A percentile compares a stretch with the other conserved stretches of the same genome.
Evolutionary conservation across 106 monocot genomes (phyloP).

Genomic region (Amphibolis antarctica): DNA sequence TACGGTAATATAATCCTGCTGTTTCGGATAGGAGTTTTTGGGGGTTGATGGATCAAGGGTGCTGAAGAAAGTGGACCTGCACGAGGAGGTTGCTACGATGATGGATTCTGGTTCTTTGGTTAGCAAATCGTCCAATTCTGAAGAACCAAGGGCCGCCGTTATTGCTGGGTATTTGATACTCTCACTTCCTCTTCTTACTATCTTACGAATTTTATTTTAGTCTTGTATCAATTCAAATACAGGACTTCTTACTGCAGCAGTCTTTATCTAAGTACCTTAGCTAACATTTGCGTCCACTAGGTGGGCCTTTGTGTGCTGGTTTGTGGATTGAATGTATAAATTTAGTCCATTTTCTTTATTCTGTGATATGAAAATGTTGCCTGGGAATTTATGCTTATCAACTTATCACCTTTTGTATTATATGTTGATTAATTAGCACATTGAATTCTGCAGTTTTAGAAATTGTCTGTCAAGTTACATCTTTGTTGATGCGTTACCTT

Average conservation of each 20-base stretch:
- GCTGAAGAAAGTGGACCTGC: neutral
- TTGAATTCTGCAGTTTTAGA: too few relatives aligned
- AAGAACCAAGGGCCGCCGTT: neutral
- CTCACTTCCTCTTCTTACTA: neutral
- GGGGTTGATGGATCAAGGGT: neutral
- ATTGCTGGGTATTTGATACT: neutral
- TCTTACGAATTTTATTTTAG: neutral
- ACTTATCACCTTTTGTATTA: too few relatives aligned
- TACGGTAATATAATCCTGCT: neutral
- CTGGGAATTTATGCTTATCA: too few relatives aligned
- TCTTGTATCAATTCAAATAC: neutral
- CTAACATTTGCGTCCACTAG: too few relatives aligned
- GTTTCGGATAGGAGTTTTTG: neutral
- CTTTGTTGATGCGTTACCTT: too few relatives aligned
- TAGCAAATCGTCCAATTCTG: neutral
- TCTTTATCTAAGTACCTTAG: too few relatives aligned
- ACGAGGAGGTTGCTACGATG: neutral
- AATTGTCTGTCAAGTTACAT: too few relatives aligned
- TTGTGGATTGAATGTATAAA: too few relatives aligned
- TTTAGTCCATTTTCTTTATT: too few relatives aligned
- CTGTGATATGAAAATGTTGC: too few relatives aligned
- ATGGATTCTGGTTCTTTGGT: neutral
- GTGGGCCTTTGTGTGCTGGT: too few relatives aligned
- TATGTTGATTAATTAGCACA: too few relatives aligned
- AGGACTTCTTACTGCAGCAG: neutral